Conservation (phyloP, 371 early-diverging fungal species). For the Actinomortierella ambigua region DNA sequence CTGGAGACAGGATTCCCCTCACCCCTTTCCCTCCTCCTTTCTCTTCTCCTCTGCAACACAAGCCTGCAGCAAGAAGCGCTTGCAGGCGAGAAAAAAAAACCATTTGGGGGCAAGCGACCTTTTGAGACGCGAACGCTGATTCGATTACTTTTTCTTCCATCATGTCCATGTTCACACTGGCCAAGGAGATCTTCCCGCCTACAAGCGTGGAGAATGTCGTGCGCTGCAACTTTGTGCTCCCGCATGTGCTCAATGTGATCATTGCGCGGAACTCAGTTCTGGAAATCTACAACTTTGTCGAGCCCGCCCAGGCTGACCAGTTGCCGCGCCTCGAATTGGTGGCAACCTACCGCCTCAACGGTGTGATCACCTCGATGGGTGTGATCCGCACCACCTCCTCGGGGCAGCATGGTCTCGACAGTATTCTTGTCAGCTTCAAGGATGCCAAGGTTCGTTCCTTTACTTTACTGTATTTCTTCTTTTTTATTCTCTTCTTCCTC, state of each 20-base stretch:
- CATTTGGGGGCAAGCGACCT: too few species aligned
- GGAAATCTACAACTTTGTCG: slow-evolving; percentile 79
- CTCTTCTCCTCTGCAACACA: too few species aligned
- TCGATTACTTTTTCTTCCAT: background rate
- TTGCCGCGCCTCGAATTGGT: slow-evolving; percentile 78
- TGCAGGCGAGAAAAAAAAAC: too few species aligned
- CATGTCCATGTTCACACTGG: slow-evolving; percentile 70
- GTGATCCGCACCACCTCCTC: slow-evolving; percentile 73
- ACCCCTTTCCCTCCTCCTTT: too few species aligned
- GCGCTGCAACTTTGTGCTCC: slow-evolving; percentile 74
- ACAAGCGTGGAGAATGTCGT: slow-evolving; percentile 80
- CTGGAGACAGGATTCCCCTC: too few species aligned
- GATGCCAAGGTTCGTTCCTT: slow-evolving; percentile 86
- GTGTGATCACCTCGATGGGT: slow-evolving; percentile 80
- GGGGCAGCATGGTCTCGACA: slow-evolving; percentile 77
- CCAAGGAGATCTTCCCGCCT: slow-evolving; percentile 81
- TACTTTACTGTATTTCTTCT: background rate
- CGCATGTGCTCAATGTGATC: slow-evolving; percentile 75
- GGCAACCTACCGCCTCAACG: slow-evolving; percentile 78
- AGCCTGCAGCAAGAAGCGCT: too few species aligned
- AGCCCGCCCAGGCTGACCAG: slow-evolving; percentile 57
- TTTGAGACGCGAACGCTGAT: too few species aligned
- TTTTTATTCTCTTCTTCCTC: background rate
- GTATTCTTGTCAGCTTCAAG: slow-evolving; percentile 83
- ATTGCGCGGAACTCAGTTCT: slow-evolving; percentile 79